A percentile compares a stretch with the other conserved stretches of the same genome.
phyloP scores from a whole-genome alignment of 805 yeast species.

The Lachancea quebecensis region DNA sequence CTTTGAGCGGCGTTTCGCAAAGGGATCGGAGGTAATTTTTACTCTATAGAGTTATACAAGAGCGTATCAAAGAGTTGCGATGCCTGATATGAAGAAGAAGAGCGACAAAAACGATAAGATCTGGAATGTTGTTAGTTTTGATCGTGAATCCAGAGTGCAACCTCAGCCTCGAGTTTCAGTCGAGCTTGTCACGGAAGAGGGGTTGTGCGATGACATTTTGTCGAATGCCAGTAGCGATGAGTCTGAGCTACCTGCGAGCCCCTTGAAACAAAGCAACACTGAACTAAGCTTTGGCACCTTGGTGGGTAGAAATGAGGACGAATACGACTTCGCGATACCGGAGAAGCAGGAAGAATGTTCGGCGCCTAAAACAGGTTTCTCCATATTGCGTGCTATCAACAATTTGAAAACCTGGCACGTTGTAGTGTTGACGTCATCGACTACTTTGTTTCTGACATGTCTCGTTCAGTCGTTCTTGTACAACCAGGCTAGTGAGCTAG shows the following conservation, averaged over 20 bases:
- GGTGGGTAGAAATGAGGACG: neutral
- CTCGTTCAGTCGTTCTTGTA: slow-evolving; percentile 1
- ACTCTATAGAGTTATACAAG: neutral
- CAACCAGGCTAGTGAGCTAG: neutral
- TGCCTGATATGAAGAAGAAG: slow-evolving; percentile 1
- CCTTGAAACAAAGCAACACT: neutral
- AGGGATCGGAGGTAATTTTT: neutral
- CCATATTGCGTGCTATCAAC: neutral
- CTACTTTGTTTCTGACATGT: slow-evolving; percentile 5
- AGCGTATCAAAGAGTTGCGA: neutral
- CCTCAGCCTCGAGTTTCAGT: slow-evolving; percentile 3
- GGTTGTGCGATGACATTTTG: slow-evolving; percentile 8
- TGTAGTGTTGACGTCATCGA: slow-evolving; percentile 7
- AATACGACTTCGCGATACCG: neutral
- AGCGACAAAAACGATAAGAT: slow-evolving; percentile 4
- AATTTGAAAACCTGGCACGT: slow-evolving; percentile 8
- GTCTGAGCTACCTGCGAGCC: slow-evolving; percentile 2
- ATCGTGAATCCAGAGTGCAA: slow-evolving; percentile 1
- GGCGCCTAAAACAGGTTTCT: neutral
- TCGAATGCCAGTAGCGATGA: slow-evolving; percentile 9
- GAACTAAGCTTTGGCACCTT: slow-evolving; percentile 6
- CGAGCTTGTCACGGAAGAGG: slow-evolving; percentile 4
- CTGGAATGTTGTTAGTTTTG: slow-evolving; percentile 7
- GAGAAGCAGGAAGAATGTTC: neutral
- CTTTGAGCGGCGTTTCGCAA: neutral